Conservation (phyloP, 352 stramenopile genomes). For the Thraustochytrium aureum region DNA sequence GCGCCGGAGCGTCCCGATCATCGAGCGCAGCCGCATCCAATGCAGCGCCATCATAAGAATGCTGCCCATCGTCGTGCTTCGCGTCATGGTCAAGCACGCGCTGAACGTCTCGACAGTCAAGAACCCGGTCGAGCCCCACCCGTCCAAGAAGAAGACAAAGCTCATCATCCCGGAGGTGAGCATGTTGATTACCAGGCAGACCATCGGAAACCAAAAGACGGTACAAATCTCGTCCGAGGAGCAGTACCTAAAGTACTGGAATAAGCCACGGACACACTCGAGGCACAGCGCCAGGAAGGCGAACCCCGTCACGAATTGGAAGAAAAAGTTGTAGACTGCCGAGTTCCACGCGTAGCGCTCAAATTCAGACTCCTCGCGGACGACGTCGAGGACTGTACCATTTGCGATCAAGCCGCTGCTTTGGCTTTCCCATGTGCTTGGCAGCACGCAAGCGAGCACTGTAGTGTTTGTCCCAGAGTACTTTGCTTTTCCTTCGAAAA, state of each 20-base stretch:
- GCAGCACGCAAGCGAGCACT: background rate
- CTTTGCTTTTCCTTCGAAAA: background rate
- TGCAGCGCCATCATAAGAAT: slow-evolving; percentile 2
- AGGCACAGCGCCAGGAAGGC: background rate
- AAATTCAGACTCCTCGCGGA: slow-evolving; percentile 28
- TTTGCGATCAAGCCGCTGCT: background rate
- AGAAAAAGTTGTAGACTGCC: background rate
- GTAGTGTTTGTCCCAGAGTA: background rate
- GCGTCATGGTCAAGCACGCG: slow-evolving; percentile 17
- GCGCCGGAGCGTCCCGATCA: slow-evolving; percentile 6
- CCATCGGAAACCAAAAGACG: background rate
- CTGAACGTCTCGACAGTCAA: slow-evolving; percentile 33
- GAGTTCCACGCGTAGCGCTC: slow-evolving; percentile 1
- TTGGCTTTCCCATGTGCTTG: background rate
- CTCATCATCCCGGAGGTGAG: background rate
- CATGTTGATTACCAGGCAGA: slow-evolving; percentile 1
- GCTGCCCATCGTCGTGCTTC: slow-evolving; percentile 6
- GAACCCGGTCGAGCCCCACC: slow-evolving; percentile 42
- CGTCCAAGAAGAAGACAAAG: slow-evolving; percentile 27
- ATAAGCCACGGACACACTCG: background rate
- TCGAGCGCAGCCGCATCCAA: slow-evolving; percentile 33
- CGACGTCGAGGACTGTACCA: background rate
- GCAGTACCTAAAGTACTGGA: background rate
- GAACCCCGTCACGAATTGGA: background rate
- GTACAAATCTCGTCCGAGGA: background rate